Conservation (phyloP, 140 eudicot species). For the Stevia rebaudiana region DNA sequence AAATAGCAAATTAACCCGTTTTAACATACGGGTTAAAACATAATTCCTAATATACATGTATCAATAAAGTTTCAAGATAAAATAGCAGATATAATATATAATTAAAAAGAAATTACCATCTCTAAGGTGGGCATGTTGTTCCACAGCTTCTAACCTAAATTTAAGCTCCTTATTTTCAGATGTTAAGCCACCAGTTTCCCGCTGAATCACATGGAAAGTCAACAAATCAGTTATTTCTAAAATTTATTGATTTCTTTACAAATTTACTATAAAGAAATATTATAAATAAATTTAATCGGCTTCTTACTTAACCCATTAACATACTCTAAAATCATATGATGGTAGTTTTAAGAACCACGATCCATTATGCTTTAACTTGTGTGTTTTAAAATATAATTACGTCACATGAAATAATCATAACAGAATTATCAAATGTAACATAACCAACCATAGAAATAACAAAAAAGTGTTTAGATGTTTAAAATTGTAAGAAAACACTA, state of each 20-base stretch:
- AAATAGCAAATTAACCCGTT: neutral
- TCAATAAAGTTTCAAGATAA: neutral
- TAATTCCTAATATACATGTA: neutral
- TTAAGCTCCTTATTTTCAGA: conserved; percentile 89
- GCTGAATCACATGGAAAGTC: conserved; percentile 38
- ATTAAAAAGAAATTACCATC: conserved; percentile 54
- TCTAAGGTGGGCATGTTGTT: conserved; percentile 90
- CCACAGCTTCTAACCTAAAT: conserved; percentile 78
- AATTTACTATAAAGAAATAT: neutral
- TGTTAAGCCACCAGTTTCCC: conserved; percentile 71
- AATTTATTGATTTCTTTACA: neutral
- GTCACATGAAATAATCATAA: no score
- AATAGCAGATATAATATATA: neutral
- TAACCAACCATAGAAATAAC: neutral
- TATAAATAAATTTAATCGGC: neutral
- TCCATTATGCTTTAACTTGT: no score
- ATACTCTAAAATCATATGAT: neutral
- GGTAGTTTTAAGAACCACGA: no score
- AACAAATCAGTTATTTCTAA: neutral
- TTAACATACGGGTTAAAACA: neutral
- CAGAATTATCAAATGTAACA: no score
- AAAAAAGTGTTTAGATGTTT: neutral
- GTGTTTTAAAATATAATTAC: no score
- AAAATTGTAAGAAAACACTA: neutral
- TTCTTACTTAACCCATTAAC: neutral